Conservation (phyloP, 1,139 yeast species). For the Hansenula sp. region DNA sequence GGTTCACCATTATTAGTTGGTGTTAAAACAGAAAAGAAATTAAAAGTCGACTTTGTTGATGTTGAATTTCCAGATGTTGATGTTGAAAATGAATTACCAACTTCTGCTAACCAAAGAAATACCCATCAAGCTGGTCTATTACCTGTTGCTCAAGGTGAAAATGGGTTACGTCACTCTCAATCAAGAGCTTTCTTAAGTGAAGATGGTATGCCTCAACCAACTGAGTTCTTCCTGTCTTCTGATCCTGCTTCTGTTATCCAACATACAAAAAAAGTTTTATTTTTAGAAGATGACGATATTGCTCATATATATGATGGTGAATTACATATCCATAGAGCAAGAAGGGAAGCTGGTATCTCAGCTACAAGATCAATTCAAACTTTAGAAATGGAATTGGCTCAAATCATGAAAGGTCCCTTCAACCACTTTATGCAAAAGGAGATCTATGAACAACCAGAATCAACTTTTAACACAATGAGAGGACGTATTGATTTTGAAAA, state of each 20-base stretch:
- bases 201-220: constrained; percentile 90
- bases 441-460: constrained; percentile 97
- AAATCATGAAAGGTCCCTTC: constrained; percentile 97
- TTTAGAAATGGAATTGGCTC: constrained; percentile 93
- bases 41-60: constrained; percentile 97
- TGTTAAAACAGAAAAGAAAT: constrained; percentile 90
- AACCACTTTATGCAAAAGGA: constrained; percentile 98
- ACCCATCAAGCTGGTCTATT: constrained; percentile 11
- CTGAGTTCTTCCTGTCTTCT: constrained; percentile 93
- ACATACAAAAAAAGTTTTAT: constrained; percentile 95
- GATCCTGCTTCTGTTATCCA: constrained; percentile 98
- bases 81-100: constrained; percentile 21
- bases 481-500: constrained; percentile 95
- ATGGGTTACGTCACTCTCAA: constrained; percentile 74
- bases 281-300: constrained; percentile 96
- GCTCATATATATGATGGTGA: constrained; percentile 99
- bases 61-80: constrained; percentile 78
- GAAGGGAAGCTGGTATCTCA: constrained; percentile 85
- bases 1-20: constrained; percentile 98
- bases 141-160: constrained; percentile 27
- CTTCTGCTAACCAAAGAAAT: constrained; percentile 16
- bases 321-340: constrained; percentile 95
- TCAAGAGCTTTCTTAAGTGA: constrained; percentile 90
- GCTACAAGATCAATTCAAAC: constrained; percentile 95
- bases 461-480: constrained; percentile 97